phyloP scores from a whole-genome alignment of 768 basidiomycete species.

The Lactarius sanguifluus region DNA sequence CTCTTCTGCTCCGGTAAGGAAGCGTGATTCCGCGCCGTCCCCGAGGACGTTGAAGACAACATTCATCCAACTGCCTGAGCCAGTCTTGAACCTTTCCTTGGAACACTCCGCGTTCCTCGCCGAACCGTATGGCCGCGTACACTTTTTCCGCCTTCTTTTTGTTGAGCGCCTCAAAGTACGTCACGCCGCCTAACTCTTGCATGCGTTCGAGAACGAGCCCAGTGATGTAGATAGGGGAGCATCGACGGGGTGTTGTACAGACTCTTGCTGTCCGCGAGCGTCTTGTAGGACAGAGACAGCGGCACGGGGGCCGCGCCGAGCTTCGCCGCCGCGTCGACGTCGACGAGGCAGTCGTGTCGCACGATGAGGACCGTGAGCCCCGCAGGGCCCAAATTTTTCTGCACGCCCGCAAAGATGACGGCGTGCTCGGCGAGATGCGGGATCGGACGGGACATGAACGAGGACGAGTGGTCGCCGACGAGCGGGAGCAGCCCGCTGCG shows the following conservation, averaged over 20 bases:
- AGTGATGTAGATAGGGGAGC: conserved; percentile 85
- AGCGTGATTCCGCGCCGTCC: conserved; percentile 69
- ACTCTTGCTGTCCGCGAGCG: conserved; percentile 68
- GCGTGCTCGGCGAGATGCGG: conserved; percentile 86
- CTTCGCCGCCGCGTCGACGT: conserved; percentile 73
- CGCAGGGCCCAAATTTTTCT: conserved; percentile 96
- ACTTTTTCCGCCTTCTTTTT: conserved; percentile 71
- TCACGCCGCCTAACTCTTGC: conserved; percentile 61
- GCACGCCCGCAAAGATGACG: conserved; percentile 93
- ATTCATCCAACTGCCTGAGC: conserved; percentile 94
- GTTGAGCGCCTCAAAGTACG: conserved; percentile 65
- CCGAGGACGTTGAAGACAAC: conserved; percentile 79
- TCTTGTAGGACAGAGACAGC: conserved; percentile 78
- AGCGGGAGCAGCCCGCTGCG: conserved; percentile 64
- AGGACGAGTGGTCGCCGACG: conserved; percentile 93
- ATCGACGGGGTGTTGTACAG: conserved; percentile 94
- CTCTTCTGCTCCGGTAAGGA: conserved; percentile 78
- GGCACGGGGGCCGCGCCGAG: conserved; percentile 78
- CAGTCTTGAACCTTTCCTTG: conserved; percentile 68
- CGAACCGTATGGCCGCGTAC: conserved; percentile 70
- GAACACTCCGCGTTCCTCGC: conserved; percentile 69
- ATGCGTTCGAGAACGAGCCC: conserved; percentile 80
- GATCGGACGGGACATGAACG: conserved; percentile 95
- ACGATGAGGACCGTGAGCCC: conserved; percentile 93
- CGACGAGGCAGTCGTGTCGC: conserved; percentile 90